Base-by-base conservation (phyloP, 1,139 yeast species). In the Tardiomyces digboiensis region DNA sequence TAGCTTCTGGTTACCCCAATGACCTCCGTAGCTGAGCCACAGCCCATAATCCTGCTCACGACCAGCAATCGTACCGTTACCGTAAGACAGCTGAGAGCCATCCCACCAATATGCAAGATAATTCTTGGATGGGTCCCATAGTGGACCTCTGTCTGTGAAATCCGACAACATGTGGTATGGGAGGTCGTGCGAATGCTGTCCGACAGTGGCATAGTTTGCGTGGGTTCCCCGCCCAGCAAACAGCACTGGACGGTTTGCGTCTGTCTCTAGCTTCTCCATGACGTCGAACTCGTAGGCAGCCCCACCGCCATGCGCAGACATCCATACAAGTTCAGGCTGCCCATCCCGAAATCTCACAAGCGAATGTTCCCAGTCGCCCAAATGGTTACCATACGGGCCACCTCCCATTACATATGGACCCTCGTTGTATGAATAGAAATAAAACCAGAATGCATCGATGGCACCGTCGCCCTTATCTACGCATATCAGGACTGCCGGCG, bases 251-350 rank as follows among this genome's bases (percentile, higher is more conserved):
- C 82, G 68, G 36, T 59, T 59, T 7, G 59, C 53, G 46, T 69
- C 63, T 18, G 55, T 44, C 44, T 76, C 78, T 46, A 75, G 74
- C 57, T 82, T 84, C 57, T 88, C 96, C 49, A 88, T 66, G 22
- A 87, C 83, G 21, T 75, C 71, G 59, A 80, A 89, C 52, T 74
- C 73, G 61, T 82, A 91, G 0, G 95, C 97, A 19, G 89, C 83
- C 3, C 98, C 98, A 10, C 97, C 97, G 1, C 97, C 95, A 64
- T 91, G 98, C 1, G 97, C 97, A 23, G 94, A 83, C 94, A 91
- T 85, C 97, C 97, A 91, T n/a, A 89, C 79, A 46, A 83, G 75
- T n/a, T 80, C 72, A 0, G 98, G 97, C 49, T 72, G 67, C 0
- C 96, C 95, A 3, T 83, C 74, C 54, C 80, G 75, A 60, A 85